Evolutionary conservation across 495 filamentous ascomycete species (phyloP), one percentile per base, ranked within the genome.

Genomic region (Ramalina peruviana): DNA sequence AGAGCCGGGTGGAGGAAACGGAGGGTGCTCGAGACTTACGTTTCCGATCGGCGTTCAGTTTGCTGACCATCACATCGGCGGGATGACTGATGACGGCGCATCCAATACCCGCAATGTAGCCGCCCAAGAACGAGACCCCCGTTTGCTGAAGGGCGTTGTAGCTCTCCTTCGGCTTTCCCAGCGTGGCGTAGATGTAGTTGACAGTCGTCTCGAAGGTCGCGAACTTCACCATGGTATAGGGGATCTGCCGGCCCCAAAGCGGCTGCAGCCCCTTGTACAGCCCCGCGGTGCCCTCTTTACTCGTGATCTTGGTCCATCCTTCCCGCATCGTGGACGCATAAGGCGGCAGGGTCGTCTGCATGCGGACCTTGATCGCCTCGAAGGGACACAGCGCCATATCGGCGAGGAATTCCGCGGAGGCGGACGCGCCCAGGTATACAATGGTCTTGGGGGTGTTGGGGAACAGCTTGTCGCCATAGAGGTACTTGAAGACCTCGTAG

Each of bases 161-260:
- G 47, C 64, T 67, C 52, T 81, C 75, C 64, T 85, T 85, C 1
- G 78, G 76, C 62, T 78, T 78, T 3, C 80, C 80, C 44, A 85
- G 60, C 17, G 65, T 70, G 54, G 63, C 61, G 61, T 85, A 85
- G 47, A 85, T 83, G 48, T 67, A 45, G 40, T 68, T 71, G 7
- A 85, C 81, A 1, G 79, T 80, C 59, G 74, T 76, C 66, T 85
- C 81, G 58, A 85, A 85, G 0, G 80, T 82, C 11, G 81, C 81
- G 60, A 85, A 85, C 65, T 85, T 85, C 36, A 79, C 78, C 81
- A 85, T 85, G 1, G 81, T 85, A 58, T 85, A 84, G 2, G 80
- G 80, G 45, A 85, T 83, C 64, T 85, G 81, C 16, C 81, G 67
- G 11, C 74, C 81, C 81, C 81, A 85, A 17, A 85, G 68, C 43